Base-by-base conservation (phyloP, 2,329 filamentous ascomycete species). In the Fusarium palustre region DNA sequence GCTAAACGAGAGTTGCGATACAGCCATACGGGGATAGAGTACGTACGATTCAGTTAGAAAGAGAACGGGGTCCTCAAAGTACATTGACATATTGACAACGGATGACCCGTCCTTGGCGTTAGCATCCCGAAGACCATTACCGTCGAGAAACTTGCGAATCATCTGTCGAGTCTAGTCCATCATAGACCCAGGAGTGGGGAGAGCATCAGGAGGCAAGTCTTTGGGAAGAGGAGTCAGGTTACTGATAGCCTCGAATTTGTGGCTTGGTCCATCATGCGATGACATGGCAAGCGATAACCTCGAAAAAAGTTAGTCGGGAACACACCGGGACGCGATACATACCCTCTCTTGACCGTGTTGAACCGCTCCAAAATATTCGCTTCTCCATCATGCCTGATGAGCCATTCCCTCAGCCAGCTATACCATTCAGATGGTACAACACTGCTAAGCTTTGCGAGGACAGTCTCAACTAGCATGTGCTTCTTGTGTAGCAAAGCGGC, bases 61-160 rank as follows among this genome's bases (percentile, higher is more conserved):
- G 3, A 13, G 11, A 8, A 30, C 10, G 2, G 61, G 55, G 15
- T 70, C 55, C 0, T 61, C 25, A 38, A 68, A 74, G 49, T 69
- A 71, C 9, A 68, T 20, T 9, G 63, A 54, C n/a, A 50, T 18
- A 3, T 71, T 65, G 36, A 71, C 42, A 31, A 70, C 47, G n/a
- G 60, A 38, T 24, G 25, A 8, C 33, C 71, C 69, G 15, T 71
- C 69, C 15, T 42, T 30, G 24, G 10, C 18, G 36, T 34, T 31
- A 7, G 71, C 6, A 5, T 18, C 7, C 16, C 28, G 41, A 18
- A 38, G 54, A 22, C 6, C 33, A 34, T 42, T 43, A 5, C 16
- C 38, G 7, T 46, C 20, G 9, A 68, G 9, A 20, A 47, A 60
- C 3, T 45, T 22, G 3, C 18, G 50, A 1, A 73, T 20, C 2